Evolutionary conservation across 2,329 filamentous ascomycete species (phyloP), one percentile per base, ranked within the genome.

Genomic region (Fusarium subtropicale): DNA sequence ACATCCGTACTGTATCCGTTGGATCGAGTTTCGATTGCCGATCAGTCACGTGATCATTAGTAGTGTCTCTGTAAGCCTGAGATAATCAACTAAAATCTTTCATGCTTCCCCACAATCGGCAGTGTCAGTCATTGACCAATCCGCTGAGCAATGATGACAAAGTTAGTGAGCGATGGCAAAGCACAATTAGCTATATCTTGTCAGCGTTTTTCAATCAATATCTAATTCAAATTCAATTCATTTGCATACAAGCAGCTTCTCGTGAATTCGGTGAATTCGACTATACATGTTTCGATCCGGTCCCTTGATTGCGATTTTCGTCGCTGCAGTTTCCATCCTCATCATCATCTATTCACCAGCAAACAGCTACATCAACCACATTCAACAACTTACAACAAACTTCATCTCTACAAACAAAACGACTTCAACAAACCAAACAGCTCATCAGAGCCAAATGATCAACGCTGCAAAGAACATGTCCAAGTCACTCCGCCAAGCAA

Each of bases 401-500:
- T 53, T 63, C 38, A 66, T 56, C 41, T 60, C 56, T 46, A 59
- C 68, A 41, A 64, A 64, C 36, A 59, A 54, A 54, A 65, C 45
- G 20, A 64, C 45, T n/a, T 41, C 60, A 26, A 56, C 56, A 31
- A 58, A 22, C 20, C 44, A 36, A 38, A 26, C 22, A 38, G 48
- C 26, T 44, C 57, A 52, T 36, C 60, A 72, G 6, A 65, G 56
- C 11, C 69, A 68, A 36, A 80, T 79, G 76, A 70, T 78, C 74
- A 85, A 81, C 69, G 54, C 76, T 11, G 72, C 70, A 66, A 81
- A 77, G 72, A 81, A 81, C 74, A 91, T 91, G 88, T 85, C 88
- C 57, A 89, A 88, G 78, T 81, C 86, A 54, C 87, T 91, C 64
- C 80, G 84, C 38, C 86, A 91, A 79, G 90, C 89, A 73, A 92